Conservation (phyloP, 2,329 filamentous ascomycete species). For the Curvularia hawaiiensis region DNA sequence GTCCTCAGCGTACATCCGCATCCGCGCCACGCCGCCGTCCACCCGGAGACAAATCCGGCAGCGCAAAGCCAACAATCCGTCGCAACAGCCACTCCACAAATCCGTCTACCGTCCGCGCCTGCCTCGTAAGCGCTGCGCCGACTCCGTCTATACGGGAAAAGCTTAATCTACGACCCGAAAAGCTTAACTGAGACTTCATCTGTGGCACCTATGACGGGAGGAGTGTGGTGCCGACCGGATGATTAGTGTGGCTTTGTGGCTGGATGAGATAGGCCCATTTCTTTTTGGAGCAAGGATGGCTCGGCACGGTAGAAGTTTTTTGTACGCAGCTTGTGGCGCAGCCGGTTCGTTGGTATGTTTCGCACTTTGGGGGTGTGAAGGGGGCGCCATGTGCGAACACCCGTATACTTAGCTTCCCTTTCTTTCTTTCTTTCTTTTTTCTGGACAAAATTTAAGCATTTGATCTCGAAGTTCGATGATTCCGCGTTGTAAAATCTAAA, state of each 20-base stretch:
- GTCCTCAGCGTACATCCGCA: not conserved
- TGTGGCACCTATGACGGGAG: not conserved
- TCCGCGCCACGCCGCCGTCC: too few relatives aligned
- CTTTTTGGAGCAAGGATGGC: not conserved
- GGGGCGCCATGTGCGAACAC: too few relatives aligned
- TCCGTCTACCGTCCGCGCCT: not conserved
- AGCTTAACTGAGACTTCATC: not conserved
- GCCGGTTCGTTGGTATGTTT: not conserved
- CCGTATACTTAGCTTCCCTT: too few relatives aligned
- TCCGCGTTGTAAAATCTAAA: not conserved
- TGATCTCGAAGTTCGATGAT: not conserved
- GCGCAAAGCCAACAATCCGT: not conserved
- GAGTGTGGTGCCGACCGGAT: not conserved
- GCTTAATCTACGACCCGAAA: slow-evolving; percentile 1
- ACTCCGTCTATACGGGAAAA: not conserved
- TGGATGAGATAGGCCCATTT: not conserved
- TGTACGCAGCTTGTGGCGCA: not conserved
- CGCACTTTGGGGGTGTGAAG: not conserved
- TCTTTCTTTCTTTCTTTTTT: not conserved
- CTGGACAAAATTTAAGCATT: not conserved
- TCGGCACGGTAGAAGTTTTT: not conserved
- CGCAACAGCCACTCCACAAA: not conserved
- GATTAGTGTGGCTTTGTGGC: not conserved
- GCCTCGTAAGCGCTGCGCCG: not conserved
- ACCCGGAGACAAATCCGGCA: not conserved